A percentile compares a stretch with the other conserved stretches of the same genome.
Conservation (phyloP, 352 stramenopile species). For the Phytophthora hibernalis region DNA sequence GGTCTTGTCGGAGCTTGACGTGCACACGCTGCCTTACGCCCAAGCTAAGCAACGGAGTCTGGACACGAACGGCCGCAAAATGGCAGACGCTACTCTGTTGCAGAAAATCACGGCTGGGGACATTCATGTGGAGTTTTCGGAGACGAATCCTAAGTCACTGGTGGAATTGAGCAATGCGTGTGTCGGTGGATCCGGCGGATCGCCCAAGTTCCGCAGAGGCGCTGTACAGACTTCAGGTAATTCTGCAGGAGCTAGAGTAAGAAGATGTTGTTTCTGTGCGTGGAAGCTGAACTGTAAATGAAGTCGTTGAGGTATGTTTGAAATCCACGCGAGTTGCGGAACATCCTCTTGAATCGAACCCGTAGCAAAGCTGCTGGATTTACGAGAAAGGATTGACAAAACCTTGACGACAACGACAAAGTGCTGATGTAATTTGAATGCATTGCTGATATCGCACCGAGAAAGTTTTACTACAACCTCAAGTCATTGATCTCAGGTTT, state of each 20-base stretch:
- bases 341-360: background rate
- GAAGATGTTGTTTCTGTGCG: background rate
- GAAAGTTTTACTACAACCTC: no score
- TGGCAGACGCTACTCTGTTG: slow-evolving; percentile 18
- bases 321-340: background rate
- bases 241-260: slow-evolving; percentile 6
- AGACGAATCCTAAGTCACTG: slow-evolving; percentile 20
- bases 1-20: slow-evolving; percentile 52
- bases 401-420: no score
- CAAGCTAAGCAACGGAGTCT: slow-evolving; percentile 38
- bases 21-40: slow-evolving; percentile 52
- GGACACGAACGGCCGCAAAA: slow-evolving; percentile 3
- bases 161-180: slow-evolving; percentile 23
- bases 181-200: slow-evolving; percentile 23
- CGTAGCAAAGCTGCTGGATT: background rate
- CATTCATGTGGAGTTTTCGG: slow-evolving; percentile 24
- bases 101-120: slow-evolving; percentile 24
- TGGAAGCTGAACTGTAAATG: background rate
- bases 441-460: no score
- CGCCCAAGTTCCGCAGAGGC: slow-evolving; percentile 30
- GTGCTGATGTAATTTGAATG: no score
- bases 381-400: background rate
- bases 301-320: background rate
- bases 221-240: slow-evolving; percentile 30
- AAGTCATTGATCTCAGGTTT: no score